Evolutionary conservation across 352 stramenopile species (phyloP).

Genomic region (Globisporangium polare): DNA sequence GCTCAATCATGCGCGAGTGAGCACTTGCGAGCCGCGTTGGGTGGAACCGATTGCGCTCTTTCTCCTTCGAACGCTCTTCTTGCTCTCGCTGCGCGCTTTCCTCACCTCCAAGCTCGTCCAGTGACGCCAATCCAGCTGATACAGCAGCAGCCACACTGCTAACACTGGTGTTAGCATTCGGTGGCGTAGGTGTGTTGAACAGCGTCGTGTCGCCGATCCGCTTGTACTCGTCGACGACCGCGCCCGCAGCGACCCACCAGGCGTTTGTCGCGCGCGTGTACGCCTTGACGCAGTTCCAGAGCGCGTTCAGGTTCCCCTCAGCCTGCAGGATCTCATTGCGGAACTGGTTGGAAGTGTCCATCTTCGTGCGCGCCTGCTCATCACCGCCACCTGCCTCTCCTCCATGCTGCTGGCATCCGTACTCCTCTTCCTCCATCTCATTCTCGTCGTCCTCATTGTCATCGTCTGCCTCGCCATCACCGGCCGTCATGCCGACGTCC

Average conservation of each 20-base stretch:
- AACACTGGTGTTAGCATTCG: background rate
- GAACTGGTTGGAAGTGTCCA: slow-evolving; percentile 42
- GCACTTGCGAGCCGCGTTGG: slow-evolving; percentile 23
- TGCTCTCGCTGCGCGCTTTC: background rate
- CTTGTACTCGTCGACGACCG: slow-evolving; percentile 65
- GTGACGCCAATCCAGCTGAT: background rate
- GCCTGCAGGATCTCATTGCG: slow-evolving; percentile 73
- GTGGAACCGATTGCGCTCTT: slow-evolving; percentile 11
- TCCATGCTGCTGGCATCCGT: background rate
- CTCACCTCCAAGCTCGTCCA: background rate
- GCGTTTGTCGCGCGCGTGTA: slow-evolving; percentile 59
- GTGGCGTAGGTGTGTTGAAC: slow-evolving; percentile 21
- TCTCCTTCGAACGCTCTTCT: slow-evolving; percentile 1
- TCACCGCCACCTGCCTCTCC: slow-evolving; percentile 5
- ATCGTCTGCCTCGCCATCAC: slow-evolving; percentile 24
- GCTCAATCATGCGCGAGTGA: slow-evolving; percentile 28
- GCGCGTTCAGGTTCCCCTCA: slow-evolving; percentile 62
- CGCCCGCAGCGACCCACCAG: slow-evolving; percentile 48
- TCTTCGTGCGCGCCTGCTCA: background rate
- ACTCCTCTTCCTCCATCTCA: background rate
- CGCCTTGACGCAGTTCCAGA: slow-evolving; percentile 70
- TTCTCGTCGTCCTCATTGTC: slow-evolving; percentile 16
- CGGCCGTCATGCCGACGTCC: slow-evolving; percentile 31
- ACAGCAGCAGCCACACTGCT: background rate
- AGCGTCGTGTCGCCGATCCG: slow-evolving; percentile 52